phyloP scores from a whole-genome alignment of 2,329 filamentous ascomycete genomes.

The Bretziella fagacearum region DNA sequence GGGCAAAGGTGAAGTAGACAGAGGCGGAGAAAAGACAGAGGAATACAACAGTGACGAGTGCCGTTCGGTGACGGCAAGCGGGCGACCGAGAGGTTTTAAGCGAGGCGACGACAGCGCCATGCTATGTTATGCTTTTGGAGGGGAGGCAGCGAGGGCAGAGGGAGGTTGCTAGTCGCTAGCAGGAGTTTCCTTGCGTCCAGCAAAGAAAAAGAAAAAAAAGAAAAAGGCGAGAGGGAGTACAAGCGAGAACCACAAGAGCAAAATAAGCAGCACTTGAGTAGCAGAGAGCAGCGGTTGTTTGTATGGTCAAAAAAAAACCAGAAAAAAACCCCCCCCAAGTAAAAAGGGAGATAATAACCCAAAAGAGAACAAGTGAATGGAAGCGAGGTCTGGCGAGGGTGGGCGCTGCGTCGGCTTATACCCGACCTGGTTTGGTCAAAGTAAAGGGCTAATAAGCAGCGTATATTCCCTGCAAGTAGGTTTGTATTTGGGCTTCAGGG shows the following conservation, averaged over 20 bases:
- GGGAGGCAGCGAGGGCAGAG: background rate
- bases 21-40: background rate
- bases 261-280: background rate
- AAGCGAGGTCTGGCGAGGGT: background rate
- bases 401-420: slow-evolving; percentile 10
- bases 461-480: slow-evolving; percentile 1
- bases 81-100: slow-evolving; percentile 37
- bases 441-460: background rate
- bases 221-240: slow-evolving; percentile 1
- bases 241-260: background rate
- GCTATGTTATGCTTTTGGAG: background rate
- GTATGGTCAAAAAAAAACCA: background rate
- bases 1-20: slow-evolving; percentile 14
- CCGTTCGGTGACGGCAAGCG: slow-evolving; percentile 35
- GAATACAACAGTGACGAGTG: slow-evolving; percentile 16
- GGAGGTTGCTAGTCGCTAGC: background rate
- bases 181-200: slow-evolving; percentile 2
- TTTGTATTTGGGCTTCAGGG: background rate
- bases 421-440: too few species aligned
- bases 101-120: slow-evolving; percentile 27
- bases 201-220: background rate
- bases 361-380: background rate
- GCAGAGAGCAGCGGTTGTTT: background rate
- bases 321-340: background rate
- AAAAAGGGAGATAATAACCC: background rate